phyloP scores from a whole-genome alignment of 176 grass and related monocot species.

The Oryza rufipogon region DNA sequence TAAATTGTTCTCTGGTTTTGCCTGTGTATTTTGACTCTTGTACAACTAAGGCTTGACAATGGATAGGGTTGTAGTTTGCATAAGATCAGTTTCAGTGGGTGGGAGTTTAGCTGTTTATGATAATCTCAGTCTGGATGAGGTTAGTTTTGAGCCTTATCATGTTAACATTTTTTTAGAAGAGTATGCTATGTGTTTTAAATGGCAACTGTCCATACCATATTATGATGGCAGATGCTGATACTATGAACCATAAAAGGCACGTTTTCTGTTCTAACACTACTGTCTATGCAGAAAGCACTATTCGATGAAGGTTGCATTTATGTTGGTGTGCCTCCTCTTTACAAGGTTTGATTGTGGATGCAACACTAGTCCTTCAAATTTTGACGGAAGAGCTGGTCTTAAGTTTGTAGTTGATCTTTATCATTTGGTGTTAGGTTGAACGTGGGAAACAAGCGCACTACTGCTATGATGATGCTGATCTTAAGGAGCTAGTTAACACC shows the following conservation, averaged over 20 bases:
- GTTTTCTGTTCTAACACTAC: slow-evolving; percentile 34
- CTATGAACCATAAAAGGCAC: slow-evolving; percentile 21
- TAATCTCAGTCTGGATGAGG: not conserved
- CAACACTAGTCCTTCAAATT: not conserved
- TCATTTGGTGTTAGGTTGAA: slow-evolving; percentile 72
- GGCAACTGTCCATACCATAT: not conserved
- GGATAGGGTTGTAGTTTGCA: not conserved
- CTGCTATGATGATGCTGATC: slow-evolving; percentile 82
- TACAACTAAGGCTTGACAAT: not conserved
- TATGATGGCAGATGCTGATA: slow-evolving; percentile 7
- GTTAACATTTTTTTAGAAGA: not conserved
- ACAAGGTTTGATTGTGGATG: slow-evolving; percentile 62
- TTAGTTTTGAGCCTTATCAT: not conserved
- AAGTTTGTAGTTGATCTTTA: slow-evolving; percentile 3
- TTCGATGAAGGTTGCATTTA: slow-evolving; percentile 99
- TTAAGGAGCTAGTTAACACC: slow-evolving; percentile 69
- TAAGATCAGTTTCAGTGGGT: slow-evolving; percentile 27
- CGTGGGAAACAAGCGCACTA: slow-evolving; percentile 94
- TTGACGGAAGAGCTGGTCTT: slow-evolving; percentile 22
- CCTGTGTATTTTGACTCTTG: slow-evolving; percentile 13
- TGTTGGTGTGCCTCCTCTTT: slow-evolving; percentile 95
- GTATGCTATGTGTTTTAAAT: slow-evolving; percentile 7
- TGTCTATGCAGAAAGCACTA: slow-evolving; percentile 72
- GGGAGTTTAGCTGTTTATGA: not conserved
- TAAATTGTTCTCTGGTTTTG: not conserved